Evolutionary conservation across 2,329 filamentous ascomycete species (phyloP).

Genomic region (Cordyceps fumosorosea): DNA sequence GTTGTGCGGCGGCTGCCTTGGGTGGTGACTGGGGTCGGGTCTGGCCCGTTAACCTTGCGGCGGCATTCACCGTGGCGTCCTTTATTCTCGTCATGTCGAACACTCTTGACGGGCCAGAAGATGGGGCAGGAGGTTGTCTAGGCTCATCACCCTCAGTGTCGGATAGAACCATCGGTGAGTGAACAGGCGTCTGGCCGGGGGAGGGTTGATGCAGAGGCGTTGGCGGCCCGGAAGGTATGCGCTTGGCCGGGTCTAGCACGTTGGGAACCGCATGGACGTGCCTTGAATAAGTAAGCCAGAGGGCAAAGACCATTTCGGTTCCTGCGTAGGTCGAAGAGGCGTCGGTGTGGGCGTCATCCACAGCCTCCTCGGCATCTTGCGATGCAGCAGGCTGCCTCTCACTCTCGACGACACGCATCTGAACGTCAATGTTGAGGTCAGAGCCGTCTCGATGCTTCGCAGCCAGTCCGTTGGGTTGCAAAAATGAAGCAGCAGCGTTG

Average conservation of each 20-base stretch:
- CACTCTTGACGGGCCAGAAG: slow-evolving; percentile 27
- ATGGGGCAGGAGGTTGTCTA: slow-evolving; percentile 33
- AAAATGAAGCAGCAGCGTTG: slow-evolving; percentile 71
- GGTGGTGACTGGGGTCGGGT: slow-evolving; percentile 24
- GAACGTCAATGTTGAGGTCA: slow-evolving; percentile 88
- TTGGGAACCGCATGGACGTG: slow-evolving; percentile 74
- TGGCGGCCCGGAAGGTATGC: slow-evolving; percentile 46
- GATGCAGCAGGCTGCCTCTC: slow-evolving; percentile 59
- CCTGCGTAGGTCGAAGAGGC: slow-evolving; percentile 31
- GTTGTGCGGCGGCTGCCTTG: slow-evolving; percentile 25
- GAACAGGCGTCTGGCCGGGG: slow-evolving; percentile 60
- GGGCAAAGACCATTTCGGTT: slow-evolving; percentile 80
- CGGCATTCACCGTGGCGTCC: slow-evolving; percentile 48
- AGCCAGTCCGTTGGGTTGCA: slow-evolving; percentile 75
- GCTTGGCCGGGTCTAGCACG: slow-evolving; percentile 45
- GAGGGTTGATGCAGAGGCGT: slow-evolving; percentile 75
- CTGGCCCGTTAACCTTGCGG: slow-evolving; percentile 44
- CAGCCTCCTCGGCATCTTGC: slow-evolving; percentile 58
- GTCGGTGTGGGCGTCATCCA: slow-evolving; percentile 35
- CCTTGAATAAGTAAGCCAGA: slow-evolving; percentile 96
- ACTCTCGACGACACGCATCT: slow-evolving; percentile 93
- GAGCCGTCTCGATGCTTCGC: slow-evolving; percentile 87
- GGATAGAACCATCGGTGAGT: slow-evolving; percentile 52
- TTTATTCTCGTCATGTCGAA: slow-evolving; percentile 48
- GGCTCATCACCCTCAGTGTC: slow-evolving; percentile 41